phyloP scores from a whole-genome alignment of 306 rosid genomes.

The Neltuma alba region DNA sequence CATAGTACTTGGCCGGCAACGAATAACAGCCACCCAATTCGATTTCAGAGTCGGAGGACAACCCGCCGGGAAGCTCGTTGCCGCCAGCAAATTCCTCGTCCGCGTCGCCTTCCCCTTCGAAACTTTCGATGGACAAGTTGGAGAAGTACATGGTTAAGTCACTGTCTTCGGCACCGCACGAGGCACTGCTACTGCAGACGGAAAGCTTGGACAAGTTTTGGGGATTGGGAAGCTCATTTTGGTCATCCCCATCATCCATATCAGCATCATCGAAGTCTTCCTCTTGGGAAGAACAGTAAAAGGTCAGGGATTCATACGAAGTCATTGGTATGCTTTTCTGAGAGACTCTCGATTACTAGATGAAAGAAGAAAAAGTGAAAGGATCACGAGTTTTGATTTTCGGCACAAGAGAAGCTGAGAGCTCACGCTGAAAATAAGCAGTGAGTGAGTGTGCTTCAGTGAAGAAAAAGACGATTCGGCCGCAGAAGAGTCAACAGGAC shows the following conservation, averaged over 20 bases:
- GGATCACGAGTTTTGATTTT: background rate
- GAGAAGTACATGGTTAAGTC: conserved; percentile 49
- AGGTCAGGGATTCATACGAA: conserved; percentile 55
- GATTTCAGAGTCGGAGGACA: conserved; percentile 58
- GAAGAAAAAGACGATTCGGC: background rate
- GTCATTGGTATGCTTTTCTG: conserved; percentile 39
- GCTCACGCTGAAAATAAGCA: background rate
- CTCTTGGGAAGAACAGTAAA: conserved; percentile 48
- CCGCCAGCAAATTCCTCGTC: conserved; percentile 52
- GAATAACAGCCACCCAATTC: conserved; percentile 57
- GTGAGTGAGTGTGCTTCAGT: background rate
- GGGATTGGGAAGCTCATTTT: conserved; percentile 30
- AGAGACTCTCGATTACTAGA: background rate
- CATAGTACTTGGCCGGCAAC: conserved; percentile 68
- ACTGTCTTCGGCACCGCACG: conserved; percentile 36
- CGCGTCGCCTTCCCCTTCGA: conserved; percentile 56
- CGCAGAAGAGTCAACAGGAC: background rate
- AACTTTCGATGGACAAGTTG: conserved; percentile 55
- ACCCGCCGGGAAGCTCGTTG: conserved; percentile 20
- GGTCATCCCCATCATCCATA: conserved; percentile 35
- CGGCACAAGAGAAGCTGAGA: background rate
- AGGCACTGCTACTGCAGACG: conserved; percentile 53
- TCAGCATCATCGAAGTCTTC: conserved; percentile 47
- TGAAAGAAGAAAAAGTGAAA: background rate
- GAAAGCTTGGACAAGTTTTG: conserved; percentile 71